These are phyloP conservation scores for Elongisporangium prolatum DNA, from an alignment of 352 stramenopile species.

Conservation along the genomic window DNA sequence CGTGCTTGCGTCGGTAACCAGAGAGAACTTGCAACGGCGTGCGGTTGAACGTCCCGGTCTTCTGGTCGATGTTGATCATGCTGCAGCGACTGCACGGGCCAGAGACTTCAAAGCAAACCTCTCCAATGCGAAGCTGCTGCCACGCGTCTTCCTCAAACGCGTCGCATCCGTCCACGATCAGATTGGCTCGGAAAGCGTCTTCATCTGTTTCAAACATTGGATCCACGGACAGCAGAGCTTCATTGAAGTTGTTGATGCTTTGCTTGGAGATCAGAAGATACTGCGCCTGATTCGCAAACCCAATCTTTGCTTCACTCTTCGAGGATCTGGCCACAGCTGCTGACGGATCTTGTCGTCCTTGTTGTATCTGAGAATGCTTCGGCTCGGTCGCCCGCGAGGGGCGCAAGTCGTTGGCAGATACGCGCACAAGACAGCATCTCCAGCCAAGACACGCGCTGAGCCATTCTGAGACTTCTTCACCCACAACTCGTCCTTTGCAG, in stretches of 20 bases:
- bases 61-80: conserved; percentile 82
- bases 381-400: conserved; percentile 12
- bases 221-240: conserved; percentile 23
- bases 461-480: conserved; percentile 51
- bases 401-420: conserved; percentile 40
- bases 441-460: conserved; percentile 57
- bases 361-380: conserved; percentile 5
- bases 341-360: not conserved
- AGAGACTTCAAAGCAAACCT: conserved; percentile 43
- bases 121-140: conserved; percentile 35
- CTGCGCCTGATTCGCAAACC: conserved; percentile 74
- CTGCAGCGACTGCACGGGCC: conserved; percentile 73
- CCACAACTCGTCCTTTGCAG: conserved; percentile 50
- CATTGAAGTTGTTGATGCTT: conserved; percentile 52
- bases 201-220: conserved; percentile 34
- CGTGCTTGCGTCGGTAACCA: conserved; percentile 63
- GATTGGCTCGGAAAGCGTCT: conserved; percentile 68
- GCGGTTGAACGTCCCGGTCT: conserved; percentile 45
- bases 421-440: conserved; percentile 65
- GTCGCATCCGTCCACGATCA: conserved; percentile 60
- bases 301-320: conserved; percentile 30
- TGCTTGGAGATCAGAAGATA: conserved; percentile 58
- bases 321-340: not conserved
- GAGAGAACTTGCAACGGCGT: conserved; percentile 70
- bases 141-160: conserved; percentile 80